These are phyloP conservation scores for Vitis labrusca DNA, from an alignment of 164 flowering plant genomes.

Conservation along the genomic window DNA sequence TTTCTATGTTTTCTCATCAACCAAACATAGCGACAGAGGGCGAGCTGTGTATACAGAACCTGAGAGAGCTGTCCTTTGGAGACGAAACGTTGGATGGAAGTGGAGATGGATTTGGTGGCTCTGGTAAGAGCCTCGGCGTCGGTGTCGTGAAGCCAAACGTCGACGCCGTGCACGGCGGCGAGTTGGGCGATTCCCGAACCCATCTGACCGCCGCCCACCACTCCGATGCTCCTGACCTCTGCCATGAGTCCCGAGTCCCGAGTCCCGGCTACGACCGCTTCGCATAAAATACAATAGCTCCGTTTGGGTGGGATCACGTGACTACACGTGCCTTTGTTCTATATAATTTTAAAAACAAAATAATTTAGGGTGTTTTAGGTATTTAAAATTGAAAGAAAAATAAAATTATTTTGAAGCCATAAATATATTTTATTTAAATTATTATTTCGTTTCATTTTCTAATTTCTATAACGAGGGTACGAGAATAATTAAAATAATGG, in stretches of 20 bases:
- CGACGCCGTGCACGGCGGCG: conserved; percentile 61
- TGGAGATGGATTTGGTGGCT: conserved; percentile 46
- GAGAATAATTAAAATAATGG: no score
- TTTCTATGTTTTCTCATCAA: background rate
- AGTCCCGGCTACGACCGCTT: no score
- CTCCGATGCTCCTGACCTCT: conserved; percentile 52
- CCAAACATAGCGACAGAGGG: background rate
- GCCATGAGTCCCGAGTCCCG: conserved; percentile 23
- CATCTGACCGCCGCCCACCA: conserved; percentile 93
- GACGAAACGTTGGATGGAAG: conserved; percentile 53
- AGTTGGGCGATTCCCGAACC: conserved; percentile 96
- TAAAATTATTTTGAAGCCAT: no score
- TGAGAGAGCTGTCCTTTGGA: conserved; percentile 61
- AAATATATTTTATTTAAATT: no score
- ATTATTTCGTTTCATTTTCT: no score
- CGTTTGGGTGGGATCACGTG: no score
- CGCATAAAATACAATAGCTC: no score
- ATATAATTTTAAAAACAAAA: no score
- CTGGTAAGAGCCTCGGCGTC: conserved; percentile 57
- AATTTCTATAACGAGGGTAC: no score
- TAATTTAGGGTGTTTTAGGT: no score
- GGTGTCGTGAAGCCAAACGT: conserved; percentile 63
- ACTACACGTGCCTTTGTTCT: no score
- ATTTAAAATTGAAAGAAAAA: no score
- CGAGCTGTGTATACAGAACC: conserved; percentile 29